Conservation (phyloP, 805 yeast genomes). For the Sugiyamaella lignohabitans region DNA sequence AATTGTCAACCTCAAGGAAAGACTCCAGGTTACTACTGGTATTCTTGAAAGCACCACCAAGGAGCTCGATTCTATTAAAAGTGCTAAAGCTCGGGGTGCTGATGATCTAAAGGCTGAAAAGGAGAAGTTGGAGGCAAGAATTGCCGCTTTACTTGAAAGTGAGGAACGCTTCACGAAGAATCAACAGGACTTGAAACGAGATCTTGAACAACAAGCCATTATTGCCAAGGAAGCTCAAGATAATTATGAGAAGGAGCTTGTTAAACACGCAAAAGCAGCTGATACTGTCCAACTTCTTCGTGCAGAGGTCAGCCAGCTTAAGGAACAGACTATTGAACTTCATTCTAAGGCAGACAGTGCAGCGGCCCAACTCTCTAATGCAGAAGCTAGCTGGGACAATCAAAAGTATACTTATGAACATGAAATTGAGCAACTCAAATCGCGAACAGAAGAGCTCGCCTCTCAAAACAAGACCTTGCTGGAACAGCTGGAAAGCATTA, state of each 20-base stretch:
- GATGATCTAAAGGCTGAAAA: slow-evolving; percentile 21
- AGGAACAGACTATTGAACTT: slow-evolving; percentile 26
- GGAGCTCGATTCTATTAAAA: slow-evolving; percentile 19
- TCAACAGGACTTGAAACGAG: slow-evolving; percentile 28
- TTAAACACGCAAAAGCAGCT: slow-evolving; percentile 48
- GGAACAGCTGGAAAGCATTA: slow-evolving; percentile 53
- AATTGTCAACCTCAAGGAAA: slow-evolving; percentile 20
- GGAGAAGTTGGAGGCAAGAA: slow-evolving; percentile 19
- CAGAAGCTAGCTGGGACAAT: slow-evolving; percentile 42
- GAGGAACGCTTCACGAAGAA: slow-evolving; percentile 30
- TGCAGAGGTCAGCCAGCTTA: slow-evolving; percentile 29
- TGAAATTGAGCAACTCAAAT: slow-evolving; percentile 41
- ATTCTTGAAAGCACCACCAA: slow-evolving; percentile 15
- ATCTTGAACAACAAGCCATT: slow-evolving; percentile 40
- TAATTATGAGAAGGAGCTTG: slow-evolving; percentile 51
- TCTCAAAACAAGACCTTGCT: slow-evolving; percentile 64
- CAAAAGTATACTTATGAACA: slow-evolving; percentile 40
- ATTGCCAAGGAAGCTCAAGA: slow-evolving; percentile 45
- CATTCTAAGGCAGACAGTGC: slow-evolving; percentile 29
- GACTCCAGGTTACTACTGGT: slow-evolving; percentile 17
- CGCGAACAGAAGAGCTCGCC: slow-evolving; percentile 48
- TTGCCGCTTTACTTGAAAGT: slow-evolving; percentile 24
- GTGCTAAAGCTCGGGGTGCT: slow-evolving; percentile 13
- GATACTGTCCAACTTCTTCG: slow-evolving; percentile 38
- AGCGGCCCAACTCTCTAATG: slow-evolving; percentile 30